A percentile compares a stretch with the other conserved stretches of the same genome.
These are phyloP conservation scores for Xylaria sp. DNA, from an alignment of 2,329 filamentous ascomycete species.

Conservation along the genomic window DNA sequence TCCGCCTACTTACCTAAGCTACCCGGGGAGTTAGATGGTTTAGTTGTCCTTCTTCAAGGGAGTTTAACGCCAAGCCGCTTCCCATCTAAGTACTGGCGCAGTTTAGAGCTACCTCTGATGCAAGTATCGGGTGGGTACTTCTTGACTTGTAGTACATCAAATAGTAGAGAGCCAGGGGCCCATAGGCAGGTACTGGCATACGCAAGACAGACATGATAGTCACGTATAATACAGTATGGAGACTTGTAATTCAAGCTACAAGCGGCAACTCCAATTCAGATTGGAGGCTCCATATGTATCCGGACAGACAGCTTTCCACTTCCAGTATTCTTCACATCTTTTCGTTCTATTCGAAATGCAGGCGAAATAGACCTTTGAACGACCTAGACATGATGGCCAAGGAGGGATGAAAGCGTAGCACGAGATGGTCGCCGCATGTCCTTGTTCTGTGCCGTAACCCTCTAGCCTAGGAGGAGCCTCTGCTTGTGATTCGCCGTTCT, in stretches of 20 bases:
- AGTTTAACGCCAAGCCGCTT: constrained; percentile 9
- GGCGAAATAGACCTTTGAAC: constrained; percentile 15
- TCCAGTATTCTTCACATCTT: background rate
- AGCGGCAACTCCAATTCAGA: background rate
- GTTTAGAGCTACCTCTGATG: background rate
- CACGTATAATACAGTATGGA: background rate
- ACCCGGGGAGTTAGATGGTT: background rate
- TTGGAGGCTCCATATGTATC: background rate
- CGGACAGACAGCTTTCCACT: background rate
- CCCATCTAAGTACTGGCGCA: background rate
- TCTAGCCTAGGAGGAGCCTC: constrained; percentile 13
- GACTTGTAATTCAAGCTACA: background rate
- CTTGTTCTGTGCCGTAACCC: constrained; percentile 26
- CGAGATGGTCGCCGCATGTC: constrained; percentile 22
- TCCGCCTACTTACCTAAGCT: too few species aligned
- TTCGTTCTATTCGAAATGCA: constrained; percentile 17
- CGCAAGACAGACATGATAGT: background rate
- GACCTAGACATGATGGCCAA: constrained; percentile 17
- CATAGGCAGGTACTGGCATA: background rate
- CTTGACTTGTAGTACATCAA: too few species aligned
- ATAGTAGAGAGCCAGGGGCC: too few species aligned
- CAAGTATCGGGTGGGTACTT: background rate
- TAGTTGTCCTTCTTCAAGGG: constrained; percentile 28
- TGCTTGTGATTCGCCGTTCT: constrained; percentile 25
- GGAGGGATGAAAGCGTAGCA: constrained; percentile 19